Percentiles rank a stretch among this genome's conserved stretches.
These are phyloP conservation scores for Aspergillus avenaceus DNA, from an alignment of 495 filamentous ascomycete species.

Conservation along the genomic window DNA sequence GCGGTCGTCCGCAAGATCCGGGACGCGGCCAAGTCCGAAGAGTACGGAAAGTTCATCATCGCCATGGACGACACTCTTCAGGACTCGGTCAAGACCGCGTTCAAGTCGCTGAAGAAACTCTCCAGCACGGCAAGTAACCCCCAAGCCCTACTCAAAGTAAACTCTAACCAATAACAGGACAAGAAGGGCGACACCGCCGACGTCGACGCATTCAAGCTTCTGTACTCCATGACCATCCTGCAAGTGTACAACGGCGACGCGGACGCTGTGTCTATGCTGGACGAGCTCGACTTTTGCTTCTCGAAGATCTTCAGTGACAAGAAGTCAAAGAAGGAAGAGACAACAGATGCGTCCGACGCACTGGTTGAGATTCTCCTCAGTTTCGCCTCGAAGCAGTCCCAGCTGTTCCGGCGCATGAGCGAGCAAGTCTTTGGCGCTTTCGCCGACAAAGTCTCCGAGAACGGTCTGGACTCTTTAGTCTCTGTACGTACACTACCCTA, in stretches of 20 bases:
- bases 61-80: conserved; percentile 58
- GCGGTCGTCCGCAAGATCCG: conserved; percentile 50
- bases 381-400: conserved; percentile 81
- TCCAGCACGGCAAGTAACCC: conserved; percentile 48
- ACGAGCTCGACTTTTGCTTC: conserved; percentile 70
- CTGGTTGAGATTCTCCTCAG: conserved; percentile 84
- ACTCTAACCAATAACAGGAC: conserved; percentile 22
- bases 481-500: conserved; percentile 29
- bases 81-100: conserved; percentile 55
- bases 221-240: conserved; percentile 81
- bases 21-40: conserved; percentile 35
- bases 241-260: conserved; percentile 86
- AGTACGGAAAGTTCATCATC: conserved; percentile 49
- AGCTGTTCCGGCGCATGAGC: conserved; percentile 78
- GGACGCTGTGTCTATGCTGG: conserved; percentile 71
- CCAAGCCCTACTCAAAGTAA: neutral
- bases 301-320: conserved; percentile 52
- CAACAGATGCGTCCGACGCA: conserved; percentile 63
- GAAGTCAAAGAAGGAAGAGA: conserved; percentile 44
- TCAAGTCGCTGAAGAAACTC: conserved; percentile 63
- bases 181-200: conserved; percentile 33
- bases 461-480: conserved; percentile 69
- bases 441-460: conserved; percentile 62
- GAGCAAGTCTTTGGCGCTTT: conserved; percentile 83
- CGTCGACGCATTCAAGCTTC: conserved; percentile 63